Base-by-base conservation (phyloP, 163 green algal genomes). In the Prototheca wickerhamii region DNA sequence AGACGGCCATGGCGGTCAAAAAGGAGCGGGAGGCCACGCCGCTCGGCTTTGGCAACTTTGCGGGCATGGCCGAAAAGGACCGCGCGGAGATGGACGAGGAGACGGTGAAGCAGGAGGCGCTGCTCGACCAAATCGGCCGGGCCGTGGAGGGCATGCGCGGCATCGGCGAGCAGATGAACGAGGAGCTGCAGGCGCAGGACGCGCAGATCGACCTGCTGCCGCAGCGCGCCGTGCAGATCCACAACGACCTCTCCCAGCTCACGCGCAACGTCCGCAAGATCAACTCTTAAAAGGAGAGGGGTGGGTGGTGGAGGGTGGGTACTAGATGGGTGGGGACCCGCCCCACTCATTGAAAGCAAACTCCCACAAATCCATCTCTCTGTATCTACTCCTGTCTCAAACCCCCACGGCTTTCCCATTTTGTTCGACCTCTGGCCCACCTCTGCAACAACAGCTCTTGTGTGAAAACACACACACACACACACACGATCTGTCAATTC, bases 71-170 rank as follows among this genome's bases (percentile, higher is more conserved):
- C 58, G 69, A 62, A 20, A 34, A 64, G 42, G 69, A 76, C 29
- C 57, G 60, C 2, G 17, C 25, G 4, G 63, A 76, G 64, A 40
- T 76, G 3, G 40, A 68, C 59, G 23, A 15, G 34, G 62, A 76
- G 44, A 76, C 61, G 23, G 28, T 42, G 23, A 32, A 64, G 54
- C 69, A 76, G 58, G 69, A 76, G 7, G 59, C 21, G 53, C 12
- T 62, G 3, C 40, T 76, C 4, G 58, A 68, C 21, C 12, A 25
- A 2, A 71, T 76, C 31, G 63, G 40, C 8, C 23, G 58, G 0
- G 58, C 69, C 3, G 58, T 76, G 44, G 15, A 40, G 42, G 29
- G 28, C 30, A 65, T 76, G 60, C 34, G 65, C 20, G 28, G 35
- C 15, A 46, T 76, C 40, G 60, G 63, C 26, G 26, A 64, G 53